Base-by-base conservation (phyloP, 495 filamentous ascomycete species). In the Hypoxylon lenormandii region DNA sequence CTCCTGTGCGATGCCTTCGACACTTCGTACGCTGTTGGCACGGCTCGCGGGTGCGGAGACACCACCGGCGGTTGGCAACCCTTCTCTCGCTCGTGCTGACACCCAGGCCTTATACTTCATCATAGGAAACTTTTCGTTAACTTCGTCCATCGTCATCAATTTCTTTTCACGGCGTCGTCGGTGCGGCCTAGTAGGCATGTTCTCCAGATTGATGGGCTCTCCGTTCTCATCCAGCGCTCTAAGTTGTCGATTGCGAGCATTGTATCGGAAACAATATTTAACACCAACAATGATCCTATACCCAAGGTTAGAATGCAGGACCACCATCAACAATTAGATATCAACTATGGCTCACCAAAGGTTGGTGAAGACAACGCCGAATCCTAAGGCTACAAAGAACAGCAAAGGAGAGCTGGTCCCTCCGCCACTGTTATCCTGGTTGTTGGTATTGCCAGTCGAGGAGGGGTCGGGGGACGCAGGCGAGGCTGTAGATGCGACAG, bases 201-300 rank as follows among this genome's bases (percentile, higher is more conserved):
- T 82, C 55, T 91, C 84, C 62, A 97, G 80, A 74, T 93, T 92
- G 66, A 95, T 96, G 1, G 91, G 91, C 42, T 97, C 96, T 64
- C 89, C 92, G 70, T 94, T 90, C 71, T 97, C 94, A 64, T 89
- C 89, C 64, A 89, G 85, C 18, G 67, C 68, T 54, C 91, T 88
- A 63, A 91, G 79, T 47, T 88, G 87, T 28, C 95, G 91, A 77
- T 96, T 96, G 23, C 95, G 88, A 66, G 96, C 93, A 77, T 98
- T 98, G 77, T 98, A 98, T 53, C 95, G 86, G 77, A 98, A 98
- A 80, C 95, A 98, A 79, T 98, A 98, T 79, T 98, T 98, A 51
- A 98, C 95, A 38, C 95, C 95, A 69, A 98, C 95, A 73, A 98
- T 98, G 76, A 98, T 98, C 95, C 95, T 98, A 72, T 43, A 11